Evolutionary conservation across 768 basidiomycete species (phyloP).

Genomic region (Exsudoporus frostii): DNA sequence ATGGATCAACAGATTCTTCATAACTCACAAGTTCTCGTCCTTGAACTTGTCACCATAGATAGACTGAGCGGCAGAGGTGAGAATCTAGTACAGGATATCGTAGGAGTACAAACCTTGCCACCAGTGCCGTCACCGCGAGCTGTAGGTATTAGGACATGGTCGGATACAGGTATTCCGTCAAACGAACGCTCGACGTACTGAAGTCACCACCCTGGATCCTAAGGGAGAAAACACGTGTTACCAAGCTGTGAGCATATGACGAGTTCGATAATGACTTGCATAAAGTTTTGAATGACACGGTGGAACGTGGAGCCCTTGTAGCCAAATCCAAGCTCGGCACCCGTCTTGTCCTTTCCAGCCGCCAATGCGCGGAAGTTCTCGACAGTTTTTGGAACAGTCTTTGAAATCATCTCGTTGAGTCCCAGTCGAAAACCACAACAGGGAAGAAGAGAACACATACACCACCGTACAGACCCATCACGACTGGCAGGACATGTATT

Average conservation of each 20-base stretch:
- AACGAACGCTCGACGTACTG: conserved; percentile 50
- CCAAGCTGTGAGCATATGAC: neutral
- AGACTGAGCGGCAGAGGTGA: conserved; percentile 44
- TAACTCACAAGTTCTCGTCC: conserved; percentile 90
- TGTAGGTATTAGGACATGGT: conserved; percentile 29
- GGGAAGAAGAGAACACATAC: conserved; percentile 40
- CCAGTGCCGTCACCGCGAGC: conserved; percentile 87
- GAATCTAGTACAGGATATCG: neutral
- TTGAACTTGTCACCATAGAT: conserved; percentile 90
- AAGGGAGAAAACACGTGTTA: conserved; percentile 3
- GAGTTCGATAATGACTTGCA: conserved; percentile 43
- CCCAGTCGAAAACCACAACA: neutral
- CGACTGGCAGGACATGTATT: conserved; percentile 45
- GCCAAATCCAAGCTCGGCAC: conserved; percentile 71
- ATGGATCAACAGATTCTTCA: neutral
- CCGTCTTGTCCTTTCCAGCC: conserved; percentile 72
- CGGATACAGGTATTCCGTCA: conserved; percentile 14
- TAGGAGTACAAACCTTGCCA: conserved; percentile 59
- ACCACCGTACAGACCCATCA: conserved; percentile 87
- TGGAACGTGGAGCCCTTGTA: conserved; percentile 98
- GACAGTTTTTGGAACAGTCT: conserved; percentile 94
- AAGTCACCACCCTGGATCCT: conserved; percentile 99
- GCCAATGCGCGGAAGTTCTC: conserved; percentile 97
- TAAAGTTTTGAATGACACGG: conserved; percentile 92
- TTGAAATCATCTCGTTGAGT: neutral